Base-by-base conservation (phyloP, 1,284 basidiomycete genomes). In the Ceratobasidium theobromae region DNA sequence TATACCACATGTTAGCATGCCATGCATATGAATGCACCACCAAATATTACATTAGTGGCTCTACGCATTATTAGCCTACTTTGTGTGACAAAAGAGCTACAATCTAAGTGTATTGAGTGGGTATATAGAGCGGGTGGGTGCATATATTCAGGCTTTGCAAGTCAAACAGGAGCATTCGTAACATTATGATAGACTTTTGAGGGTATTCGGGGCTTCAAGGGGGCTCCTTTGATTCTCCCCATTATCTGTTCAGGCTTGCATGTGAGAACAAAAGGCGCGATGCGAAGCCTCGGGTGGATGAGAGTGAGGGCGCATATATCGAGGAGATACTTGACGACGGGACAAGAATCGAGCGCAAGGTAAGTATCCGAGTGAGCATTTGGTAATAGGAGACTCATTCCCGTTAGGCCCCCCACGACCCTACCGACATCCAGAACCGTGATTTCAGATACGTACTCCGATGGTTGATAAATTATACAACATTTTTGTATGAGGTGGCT, bases 211-310 rank as follows among this genome's bases (percentile, higher is more conserved):
- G n/a, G n/a, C n/a, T n/a, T n/a, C n/a, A n/a, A n/a, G n/a, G n/a
- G n/a, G n/a, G n/a, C n/a, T n/a, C 62, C 62, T 49, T 16, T 69
- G 40, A 64, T 72, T 41, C 53, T 73, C 30, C 67, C 73, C 21
- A 57, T 65, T 35, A 57, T 73, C 48, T 71, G 28, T 64, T 40
- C 40, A 32, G 67, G 1, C 70, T 74, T 43, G 53, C 48, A n/a
- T 45, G 67, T 28, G 72, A 74, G 71, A 75, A 75, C 69, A 69
- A 68, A 57, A 71, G 71, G 21, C 68, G 74, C 11, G 74, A 74
- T 52, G 64, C 55, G 18, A 65, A 72, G 52, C 66, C 64, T 12
- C 38, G 41, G 12, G 41, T 41, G 1, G 68, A 68, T 18, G 70
- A 69, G 67, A 69, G 72, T 40, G 70, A 73, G 1, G 72, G 73